phyloP scores from a whole-genome alignment of 768 basidiomycete genomes.

The Psilocybe cyanescens region DNA sequence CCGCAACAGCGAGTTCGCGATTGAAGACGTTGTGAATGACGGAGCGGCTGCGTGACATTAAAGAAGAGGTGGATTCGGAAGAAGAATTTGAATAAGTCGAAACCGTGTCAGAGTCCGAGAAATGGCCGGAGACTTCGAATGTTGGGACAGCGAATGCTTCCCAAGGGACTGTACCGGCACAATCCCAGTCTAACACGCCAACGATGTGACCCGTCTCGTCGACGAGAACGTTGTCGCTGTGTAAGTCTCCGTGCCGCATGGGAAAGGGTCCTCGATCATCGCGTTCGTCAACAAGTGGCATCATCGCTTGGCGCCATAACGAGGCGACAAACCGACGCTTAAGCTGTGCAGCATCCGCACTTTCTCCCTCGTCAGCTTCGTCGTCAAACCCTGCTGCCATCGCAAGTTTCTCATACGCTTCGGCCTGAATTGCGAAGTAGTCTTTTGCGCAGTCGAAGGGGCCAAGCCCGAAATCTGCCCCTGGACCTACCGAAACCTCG shows the following conservation, averaged over 20 bases:
- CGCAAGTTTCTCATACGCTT: constrained; percentile 43
- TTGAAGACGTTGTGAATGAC: constrained; percentile 35
- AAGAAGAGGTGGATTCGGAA: constrained; percentile 18
- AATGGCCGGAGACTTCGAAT: constrained; percentile 45
- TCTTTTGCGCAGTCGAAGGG: constrained; percentile 43
- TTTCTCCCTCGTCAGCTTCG: constrained; percentile 26
- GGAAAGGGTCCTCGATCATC: constrained; percentile 45
- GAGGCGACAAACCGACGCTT: constrained; percentile 42
- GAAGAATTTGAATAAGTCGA: constrained; percentile 15
- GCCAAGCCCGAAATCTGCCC: constrained; percentile 45
- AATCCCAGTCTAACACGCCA: constrained; percentile 47
- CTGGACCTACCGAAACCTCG: constrained; percentile 39
- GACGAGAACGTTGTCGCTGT: constrained; percentile 45
- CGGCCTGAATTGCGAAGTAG: constrained; percentile 42
- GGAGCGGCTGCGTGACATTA: constrained; percentile 28
- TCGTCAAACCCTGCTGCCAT: constrained; percentile 35
- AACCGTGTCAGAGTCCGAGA: constrained; percentile 30
- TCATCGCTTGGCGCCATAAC: constrained; percentile 44
- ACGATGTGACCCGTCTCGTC: constrained; percentile 43
- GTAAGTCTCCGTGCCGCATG: constrained; percentile 44
- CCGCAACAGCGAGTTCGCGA: constrained; percentile 31
- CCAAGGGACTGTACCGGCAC: constrained; percentile 47
- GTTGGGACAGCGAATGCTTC: constrained; percentile 46
- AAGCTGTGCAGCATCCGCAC: constrained; percentile 29
- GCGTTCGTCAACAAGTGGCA: constrained; percentile 41